phyloP scores from a whole-genome alignment of 768 basidiomycete species.

The Dendrothele bispora region DNA sequence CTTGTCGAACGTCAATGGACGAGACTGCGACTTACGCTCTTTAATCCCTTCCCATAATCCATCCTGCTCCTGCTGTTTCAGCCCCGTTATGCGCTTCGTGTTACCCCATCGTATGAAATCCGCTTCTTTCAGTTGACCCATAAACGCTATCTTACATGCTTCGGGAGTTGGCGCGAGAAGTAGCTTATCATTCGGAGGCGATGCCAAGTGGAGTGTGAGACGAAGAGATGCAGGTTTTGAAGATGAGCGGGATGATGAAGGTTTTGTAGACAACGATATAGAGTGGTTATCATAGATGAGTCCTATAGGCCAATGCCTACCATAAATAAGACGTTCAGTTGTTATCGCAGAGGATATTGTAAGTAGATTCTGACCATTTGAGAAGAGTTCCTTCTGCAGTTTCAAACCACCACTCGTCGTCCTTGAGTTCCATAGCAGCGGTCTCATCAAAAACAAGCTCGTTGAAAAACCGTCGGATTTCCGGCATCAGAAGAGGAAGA shows the following conservation, averaged over 20 bases:
- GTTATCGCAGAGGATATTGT: slow-evolving; percentile 2
- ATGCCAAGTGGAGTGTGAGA: slow-evolving; percentile 84
- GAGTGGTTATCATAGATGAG: slow-evolving; percentile 87
- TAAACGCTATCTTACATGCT: slow-evolving; percentile 89
- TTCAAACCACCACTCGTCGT: slow-evolving; percentile 98
- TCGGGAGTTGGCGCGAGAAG: slow-evolving; percentile 80
- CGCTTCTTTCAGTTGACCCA: slow-evolving; percentile 95
- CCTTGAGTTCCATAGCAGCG: slow-evolving; percentile 70
- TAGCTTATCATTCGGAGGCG: slow-evolving; percentile 85
- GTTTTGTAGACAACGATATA: slow-evolving; percentile 59
- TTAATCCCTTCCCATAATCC: slow-evolving; percentile 96
- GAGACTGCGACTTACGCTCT: slow-evolving; percentile 68
- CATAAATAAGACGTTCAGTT: slow-evolving; percentile 3
- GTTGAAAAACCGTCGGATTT: slow-evolving; percentile 84
- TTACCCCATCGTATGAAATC: slow-evolving; percentile 98
- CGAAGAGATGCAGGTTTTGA: slow-evolving; percentile 59
- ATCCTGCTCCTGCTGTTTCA: slow-evolving; percentile 91
- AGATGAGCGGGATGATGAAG: slow-evolving; percentile 39
- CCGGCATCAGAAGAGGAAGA: slow-evolving; percentile 86
- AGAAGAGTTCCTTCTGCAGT: slow-evolving; percentile 77
- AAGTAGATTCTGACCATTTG: slow-evolving; percentile 69
- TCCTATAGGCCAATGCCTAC: slow-evolving; percentile 98
- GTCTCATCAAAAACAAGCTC: slow-evolving; percentile 92
- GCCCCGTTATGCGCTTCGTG: slow-evolving; percentile 88
- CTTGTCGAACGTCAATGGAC: no score